Evolutionary conservation across 106 monocot genomes (phyloP), one percentile per base, ranked within the genome.

Genomic region (Dendrobium catenatum): DNA sequence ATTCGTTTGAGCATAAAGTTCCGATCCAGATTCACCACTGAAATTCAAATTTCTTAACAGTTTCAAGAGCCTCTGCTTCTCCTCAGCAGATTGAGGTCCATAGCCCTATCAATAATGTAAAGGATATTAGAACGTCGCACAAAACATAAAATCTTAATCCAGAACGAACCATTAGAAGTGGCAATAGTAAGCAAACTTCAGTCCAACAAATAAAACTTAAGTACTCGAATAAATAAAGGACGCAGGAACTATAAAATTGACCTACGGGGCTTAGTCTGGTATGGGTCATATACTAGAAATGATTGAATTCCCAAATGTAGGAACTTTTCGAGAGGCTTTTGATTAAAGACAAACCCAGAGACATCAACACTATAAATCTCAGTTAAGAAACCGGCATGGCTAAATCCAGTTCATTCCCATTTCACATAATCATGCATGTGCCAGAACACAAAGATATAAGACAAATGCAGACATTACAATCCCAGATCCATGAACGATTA

Each of bases 21-120:
- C 95, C 46, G 86, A 78, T 5, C 85, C 79, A 42, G 90, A 82
- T 42, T 93, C 95, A 9, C 92, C 92, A 77, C 85, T 86, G 68
- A 95, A 93, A 82, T 91, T 95, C 70, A 95, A 75, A 78, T 91
- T 93, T 84, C 89, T 90, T 80, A 93, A 81, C 42, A 95, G 85
- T 67, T 82, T 91, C 19, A 81, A 88, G 24, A 93, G 83, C 61
- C 84, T 95, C 76, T 95, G 95, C 77, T 91, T 95, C 79, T 95
- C 95, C 82, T 95, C 95, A 22, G 85, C 87, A 1, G 90, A 76
- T 64, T 95, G 95, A 20, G 86, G 83, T 54, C 93, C 93, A 82
- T 93, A 95, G 29, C 93, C 93, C 95, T 93, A 78, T 56, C 67
- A 77, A 83, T 43, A 22, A 78, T 43, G 16, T 33, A 49, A 47